A percentile compares a stretch with the other conserved stretches of the same genome.
Conservation (phyloP, 768 basidiomycete species). For the Hydnum rufescens region DNA sequence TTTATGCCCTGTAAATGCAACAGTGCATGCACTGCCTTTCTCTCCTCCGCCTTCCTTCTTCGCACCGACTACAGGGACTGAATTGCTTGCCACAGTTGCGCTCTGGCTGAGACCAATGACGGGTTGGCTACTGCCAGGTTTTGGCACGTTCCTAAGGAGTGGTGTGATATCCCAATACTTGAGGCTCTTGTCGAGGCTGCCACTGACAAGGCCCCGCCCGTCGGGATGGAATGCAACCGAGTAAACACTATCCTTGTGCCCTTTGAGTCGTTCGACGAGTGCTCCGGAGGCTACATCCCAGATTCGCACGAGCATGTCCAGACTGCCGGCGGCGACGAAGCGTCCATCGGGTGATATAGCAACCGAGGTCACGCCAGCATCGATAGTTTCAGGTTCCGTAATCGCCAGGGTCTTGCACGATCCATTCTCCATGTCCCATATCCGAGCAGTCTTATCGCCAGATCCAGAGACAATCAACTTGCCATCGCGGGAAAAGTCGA, state of each 20-base stretch:
- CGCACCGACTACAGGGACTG: not conserved
- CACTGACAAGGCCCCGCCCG: slow-evolving; percentile 71
- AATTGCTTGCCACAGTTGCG: slow-evolving; percentile 4
- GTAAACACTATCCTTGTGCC: slow-evolving; percentile 74
- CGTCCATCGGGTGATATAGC: slow-evolving; percentile 58
- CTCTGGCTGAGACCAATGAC: slow-evolving; percentile 1
- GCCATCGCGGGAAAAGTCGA: slow-evolving; percentile 80
- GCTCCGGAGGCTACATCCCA: slow-evolving; percentile 61
- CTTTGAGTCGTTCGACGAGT: slow-evolving; percentile 52
- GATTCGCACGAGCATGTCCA: slow-evolving; percentile 50
- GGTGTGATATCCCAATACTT: slow-evolving; percentile 65
- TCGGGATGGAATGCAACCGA: slow-evolving; percentile 85
- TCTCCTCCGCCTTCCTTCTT: slow-evolving; percentile 19
- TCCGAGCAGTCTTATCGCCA: slow-evolving; percentile 46
- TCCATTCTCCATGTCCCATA: slow-evolving; percentile 38
- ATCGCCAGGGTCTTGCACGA: slow-evolving; percentile 26
- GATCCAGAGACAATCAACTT: slow-evolving; percentile 76
- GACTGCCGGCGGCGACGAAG: slow-evolving; percentile 37
- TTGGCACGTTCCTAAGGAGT: slow-evolving; percentile 13
- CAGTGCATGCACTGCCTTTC: slow-evolving; percentile 39
- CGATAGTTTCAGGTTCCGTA: slow-evolving; percentile 34
- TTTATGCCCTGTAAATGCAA: slow-evolving; percentile 83
- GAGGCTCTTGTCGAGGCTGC: slow-evolving; percentile 73
- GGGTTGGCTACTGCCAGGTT: slow-evolving; percentile 9
- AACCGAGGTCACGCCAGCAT: slow-evolving; percentile 63